Evolutionary conservation across 148 eudicot species (phyloP).

Genomic region (Rhododendron simsii): DNA sequence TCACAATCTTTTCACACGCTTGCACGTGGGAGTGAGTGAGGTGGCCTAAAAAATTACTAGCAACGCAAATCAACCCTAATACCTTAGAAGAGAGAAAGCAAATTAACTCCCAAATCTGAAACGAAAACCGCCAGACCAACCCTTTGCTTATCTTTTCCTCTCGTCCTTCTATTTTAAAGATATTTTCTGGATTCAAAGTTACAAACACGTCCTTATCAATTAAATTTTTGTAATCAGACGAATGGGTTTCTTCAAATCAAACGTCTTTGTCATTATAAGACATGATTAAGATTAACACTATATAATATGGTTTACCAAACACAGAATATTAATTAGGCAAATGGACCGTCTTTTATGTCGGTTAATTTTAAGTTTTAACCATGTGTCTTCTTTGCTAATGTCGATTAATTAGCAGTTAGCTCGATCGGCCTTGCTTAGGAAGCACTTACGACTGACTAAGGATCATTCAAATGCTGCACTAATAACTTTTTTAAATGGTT

Average conservation of each 20-base stretch:
- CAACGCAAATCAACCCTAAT: no score
- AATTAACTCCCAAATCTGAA: no score
- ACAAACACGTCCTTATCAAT: neutral
- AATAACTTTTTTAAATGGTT: neutral
- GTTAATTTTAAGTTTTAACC: neutral
- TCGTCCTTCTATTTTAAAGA: neutral
- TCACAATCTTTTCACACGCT: no score
- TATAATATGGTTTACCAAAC: neutral
- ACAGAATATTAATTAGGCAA: neutral
- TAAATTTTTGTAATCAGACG: neutral
- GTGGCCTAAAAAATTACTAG: no score
- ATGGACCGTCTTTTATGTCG: neutral
- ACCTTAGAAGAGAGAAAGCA: neutral
- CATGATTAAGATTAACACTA: neutral
- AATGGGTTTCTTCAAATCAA: neutral
- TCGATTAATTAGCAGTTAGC: neutral
- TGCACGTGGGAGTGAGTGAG: no score
- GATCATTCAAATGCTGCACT: neutral
- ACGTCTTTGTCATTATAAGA: neutral
- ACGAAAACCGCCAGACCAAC: no score
- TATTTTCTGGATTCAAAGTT: neutral
- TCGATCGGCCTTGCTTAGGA: neutral
- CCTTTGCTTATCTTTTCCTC: neutral
- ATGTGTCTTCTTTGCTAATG: neutral
- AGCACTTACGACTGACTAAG: neutral